Conservation (phyloP, 2,329 filamentous ascomycete species). For the Hortaea sp. region DNA sequence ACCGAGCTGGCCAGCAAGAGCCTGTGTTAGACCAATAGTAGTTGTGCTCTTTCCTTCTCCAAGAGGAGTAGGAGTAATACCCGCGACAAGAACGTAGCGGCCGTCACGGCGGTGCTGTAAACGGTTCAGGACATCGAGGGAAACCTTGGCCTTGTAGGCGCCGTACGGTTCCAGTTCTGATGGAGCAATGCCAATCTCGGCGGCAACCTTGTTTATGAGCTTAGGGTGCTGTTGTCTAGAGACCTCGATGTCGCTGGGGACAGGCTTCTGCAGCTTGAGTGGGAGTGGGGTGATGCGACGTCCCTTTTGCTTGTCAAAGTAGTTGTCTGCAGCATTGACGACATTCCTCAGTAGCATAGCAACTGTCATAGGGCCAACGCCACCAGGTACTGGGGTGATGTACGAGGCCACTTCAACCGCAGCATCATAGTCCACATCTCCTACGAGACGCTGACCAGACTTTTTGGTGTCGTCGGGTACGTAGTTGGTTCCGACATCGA, state of each 20-base stretch:
- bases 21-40: constrained; percentile 89
- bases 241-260: constrained; percentile 92
- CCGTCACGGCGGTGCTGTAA: constrained; percentile 81
- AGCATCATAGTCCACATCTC: constrained; percentile 86
- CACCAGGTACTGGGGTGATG: constrained; percentile 92
- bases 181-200: constrained; percentile 77
- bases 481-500: constrained; percentile 97
- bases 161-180: constrained; percentile 92
- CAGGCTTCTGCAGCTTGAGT: constrained; percentile 65
- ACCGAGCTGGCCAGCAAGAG: constrained; percentile 77
- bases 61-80: constrained; percentile 91
- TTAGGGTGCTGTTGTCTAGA: constrained; percentile 88
- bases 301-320: constrained; percentile 73
- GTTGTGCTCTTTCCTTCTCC: constrained; percentile 98
- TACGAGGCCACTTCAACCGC: constrained; percentile 77
- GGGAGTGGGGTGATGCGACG: constrained; percentile 74
- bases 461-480: constrained; percentile 82
- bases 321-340: constrained; percentile 69
- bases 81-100: constrained; percentile 83
- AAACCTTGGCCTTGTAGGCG: constrained; percentile 91
- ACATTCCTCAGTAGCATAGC: constrained; percentile 97
- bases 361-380: constrained; percentile 97
- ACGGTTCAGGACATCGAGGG: constrained; percentile 69
- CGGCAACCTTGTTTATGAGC: constrained; percentile 71
- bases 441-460: constrained; percentile 82